Percentiles rank a stretch among this genome's conserved stretches.
These are phyloP conservation scores for Pseudogymnoascus sp. DNA, from an alignment of 2,329 filamentous ascomycete genomes.

Conservation along the genomic window DNA sequence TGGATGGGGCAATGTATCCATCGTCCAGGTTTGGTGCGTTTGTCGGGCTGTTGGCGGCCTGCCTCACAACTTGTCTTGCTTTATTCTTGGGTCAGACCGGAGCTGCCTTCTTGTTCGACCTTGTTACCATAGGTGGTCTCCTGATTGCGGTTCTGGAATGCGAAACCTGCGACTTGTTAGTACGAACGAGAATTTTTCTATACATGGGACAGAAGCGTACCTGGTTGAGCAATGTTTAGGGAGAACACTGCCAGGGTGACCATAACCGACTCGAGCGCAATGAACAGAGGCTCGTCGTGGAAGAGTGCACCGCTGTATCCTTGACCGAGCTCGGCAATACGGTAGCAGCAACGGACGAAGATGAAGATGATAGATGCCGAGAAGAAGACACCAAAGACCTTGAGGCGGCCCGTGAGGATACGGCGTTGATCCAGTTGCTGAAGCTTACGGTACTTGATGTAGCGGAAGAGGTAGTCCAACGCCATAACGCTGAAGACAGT, in stretches of 20 bases:
- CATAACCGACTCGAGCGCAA: constrained; percentile 50
- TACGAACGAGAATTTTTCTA: constrained; percentile 11
- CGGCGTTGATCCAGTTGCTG: constrained; percentile 29
- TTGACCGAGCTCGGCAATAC: constrained; percentile 56
- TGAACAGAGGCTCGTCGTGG: constrained; percentile 45
- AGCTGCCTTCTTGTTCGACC: background rate
- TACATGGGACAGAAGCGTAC: constrained; percentile 11
- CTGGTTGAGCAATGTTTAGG: constrained; percentile 32
- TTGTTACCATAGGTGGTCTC: background rate
- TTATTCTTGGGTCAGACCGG: constrained; percentile 10
- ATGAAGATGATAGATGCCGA: constrained; percentile 52
- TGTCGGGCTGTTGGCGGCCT: constrained; percentile 11
- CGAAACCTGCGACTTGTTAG: constrained; percentile 13
- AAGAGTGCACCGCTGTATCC: constrained; percentile 57
- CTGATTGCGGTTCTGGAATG: constrained; percentile 12
- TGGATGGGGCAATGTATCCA: constrained; percentile 9
- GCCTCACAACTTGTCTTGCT: constrained; percentile 10
- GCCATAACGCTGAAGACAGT: constrained; percentile 45
- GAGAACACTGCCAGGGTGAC: constrained; percentile 39
- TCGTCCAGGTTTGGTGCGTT: background rate
- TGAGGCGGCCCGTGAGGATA: constrained; percentile 36
- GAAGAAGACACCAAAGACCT: constrained; percentile 47
- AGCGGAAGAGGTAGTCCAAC: constrained; percentile 19
- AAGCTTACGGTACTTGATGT: constrained; percentile 8
- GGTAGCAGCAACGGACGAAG: constrained; percentile 56